These are phyloP conservation scores for Globisporangium splendens DNA, from an alignment of 352 stramenopile species.

Conservation along the genomic window DNA sequence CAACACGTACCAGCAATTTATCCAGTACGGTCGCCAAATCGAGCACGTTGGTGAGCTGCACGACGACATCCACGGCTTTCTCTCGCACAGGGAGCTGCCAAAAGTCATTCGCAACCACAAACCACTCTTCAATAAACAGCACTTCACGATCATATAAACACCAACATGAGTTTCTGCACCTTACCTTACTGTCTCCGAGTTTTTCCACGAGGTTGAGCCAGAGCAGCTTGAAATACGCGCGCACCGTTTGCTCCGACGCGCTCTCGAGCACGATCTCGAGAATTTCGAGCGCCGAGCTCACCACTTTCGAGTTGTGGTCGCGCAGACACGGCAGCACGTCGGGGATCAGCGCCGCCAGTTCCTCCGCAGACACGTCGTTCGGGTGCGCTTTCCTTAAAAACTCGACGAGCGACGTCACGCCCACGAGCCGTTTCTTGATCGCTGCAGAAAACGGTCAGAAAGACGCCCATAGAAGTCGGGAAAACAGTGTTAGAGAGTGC, in stretches of 20 bases:
- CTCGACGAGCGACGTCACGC: constrained; percentile 54
- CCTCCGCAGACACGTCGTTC: constrained; percentile 23
- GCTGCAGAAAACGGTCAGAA: constrained; percentile 23
- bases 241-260: constrained; percentile 42
- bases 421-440: constrained; percentile 79
- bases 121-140: neutral
- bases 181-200: constrained; percentile 74
- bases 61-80: constrained; percentile 71
- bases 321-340: constrained; percentile 66
- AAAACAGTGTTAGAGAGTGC: too few species aligned
- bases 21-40: constrained; percentile 62
- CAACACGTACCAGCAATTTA: constrained; percentile 29
- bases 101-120: constrained; percentile 1
- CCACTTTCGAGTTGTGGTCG: constrained; percentile 85
- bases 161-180: neutral
- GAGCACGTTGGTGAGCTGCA: constrained; percentile 60
- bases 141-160: constrained; percentile 1
- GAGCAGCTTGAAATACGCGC: constrained; percentile 54
- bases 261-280: constrained; percentile 48
- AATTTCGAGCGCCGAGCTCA: constrained; percentile 58
- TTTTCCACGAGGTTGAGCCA: constrained; percentile 69
- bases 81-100: constrained; percentile 45
- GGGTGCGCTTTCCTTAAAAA: constrained; percentile 26
- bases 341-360: constrained; percentile 41
- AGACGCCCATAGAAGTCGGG: neutral